A percentile compares a stretch with the other conserved stretches of the same genome.
These are phyloP conservation scores for Cucurbita argyrosperma DNA, from an alignment of 306 rosid genomes.

Conservation along the genomic window DNA sequence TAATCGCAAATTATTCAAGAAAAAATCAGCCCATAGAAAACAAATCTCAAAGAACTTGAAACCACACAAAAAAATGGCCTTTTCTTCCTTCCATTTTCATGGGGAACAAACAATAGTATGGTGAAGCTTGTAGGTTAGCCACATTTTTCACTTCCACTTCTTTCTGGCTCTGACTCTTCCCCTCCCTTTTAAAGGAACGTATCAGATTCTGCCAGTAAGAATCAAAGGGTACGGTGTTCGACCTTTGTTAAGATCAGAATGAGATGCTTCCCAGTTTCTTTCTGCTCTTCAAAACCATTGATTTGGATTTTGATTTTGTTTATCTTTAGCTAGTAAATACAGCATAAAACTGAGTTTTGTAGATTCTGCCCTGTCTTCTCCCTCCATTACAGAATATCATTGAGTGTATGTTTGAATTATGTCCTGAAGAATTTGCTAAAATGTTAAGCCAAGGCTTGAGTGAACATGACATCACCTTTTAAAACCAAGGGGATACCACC, in stretches of 20 bases:
- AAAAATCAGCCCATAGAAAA: neutral
- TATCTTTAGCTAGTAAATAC: too few species aligned
- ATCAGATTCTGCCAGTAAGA: constrained; percentile 50
- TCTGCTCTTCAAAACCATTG: neutral
- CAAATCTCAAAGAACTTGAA: neutral
- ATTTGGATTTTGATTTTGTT: too few species aligned
- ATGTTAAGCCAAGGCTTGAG: too few species aligned
- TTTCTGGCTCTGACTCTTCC: constrained; percentile 1
- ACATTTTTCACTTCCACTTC: neutral
- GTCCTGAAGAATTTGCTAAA: too few species aligned
- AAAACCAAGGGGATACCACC: too few species aligned
- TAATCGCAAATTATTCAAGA: neutral
- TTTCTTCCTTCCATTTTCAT: neutral
- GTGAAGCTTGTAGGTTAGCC: constrained; percentile 1
- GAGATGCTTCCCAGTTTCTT: constrained; percentile 16
- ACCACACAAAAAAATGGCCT: neutral
- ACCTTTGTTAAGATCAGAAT: neutral
- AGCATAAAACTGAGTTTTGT: too few species aligned
- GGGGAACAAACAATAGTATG: neutral
- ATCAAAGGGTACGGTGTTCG: constrained; percentile 29
- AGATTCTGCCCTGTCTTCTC: too few species aligned
- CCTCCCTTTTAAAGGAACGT: constrained; percentile 7
- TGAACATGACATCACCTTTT: too few species aligned
- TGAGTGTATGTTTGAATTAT: too few species aligned
- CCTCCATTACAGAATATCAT: too few species aligned